Conservation (phyloP, 345 rosid genomes). For the Firmiana major region DNA sequence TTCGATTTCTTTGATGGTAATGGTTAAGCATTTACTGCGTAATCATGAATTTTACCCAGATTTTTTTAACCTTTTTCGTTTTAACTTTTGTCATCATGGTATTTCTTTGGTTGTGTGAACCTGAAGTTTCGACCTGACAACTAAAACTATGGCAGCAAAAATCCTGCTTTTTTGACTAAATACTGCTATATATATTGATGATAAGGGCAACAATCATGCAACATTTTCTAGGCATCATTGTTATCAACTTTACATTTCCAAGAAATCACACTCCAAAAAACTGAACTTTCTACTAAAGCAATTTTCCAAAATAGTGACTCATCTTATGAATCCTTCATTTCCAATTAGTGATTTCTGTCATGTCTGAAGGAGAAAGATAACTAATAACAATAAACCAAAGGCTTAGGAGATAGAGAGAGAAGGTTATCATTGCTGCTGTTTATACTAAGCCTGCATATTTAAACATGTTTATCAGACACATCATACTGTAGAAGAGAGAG, state of each 20-base stretch:
- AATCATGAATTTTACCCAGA: not conserved
- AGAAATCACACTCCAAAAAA: not conserved
- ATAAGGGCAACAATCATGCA: constrained; percentile 5
- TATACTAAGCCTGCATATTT: not conserved
- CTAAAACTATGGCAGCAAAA: not conserved
- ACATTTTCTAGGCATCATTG: not conserved
- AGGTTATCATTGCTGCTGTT: not conserved
- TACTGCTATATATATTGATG: too few relatives aligned
- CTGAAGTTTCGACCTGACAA: not conserved
- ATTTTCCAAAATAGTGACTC: not conserved
- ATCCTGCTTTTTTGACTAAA: not conserved
- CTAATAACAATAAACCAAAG: not conserved
- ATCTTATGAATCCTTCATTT: not conserved
- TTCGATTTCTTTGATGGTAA: too few relatives aligned
- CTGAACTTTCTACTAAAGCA: not conserved
- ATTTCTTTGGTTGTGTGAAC: not conserved
- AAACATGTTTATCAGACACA: not conserved
- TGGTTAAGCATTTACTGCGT: constrained; percentile 10
- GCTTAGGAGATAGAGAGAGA: not conserved
- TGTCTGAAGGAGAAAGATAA: not conserved
- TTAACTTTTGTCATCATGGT: not conserved
- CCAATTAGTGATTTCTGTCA: not conserved
- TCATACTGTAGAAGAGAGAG: not conserved
- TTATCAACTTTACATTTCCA: not conserved
- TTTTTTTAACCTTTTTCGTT: not conserved